Conservation (phyloP, 345 rosid species). For the Dovyalis caffra region DNA sequence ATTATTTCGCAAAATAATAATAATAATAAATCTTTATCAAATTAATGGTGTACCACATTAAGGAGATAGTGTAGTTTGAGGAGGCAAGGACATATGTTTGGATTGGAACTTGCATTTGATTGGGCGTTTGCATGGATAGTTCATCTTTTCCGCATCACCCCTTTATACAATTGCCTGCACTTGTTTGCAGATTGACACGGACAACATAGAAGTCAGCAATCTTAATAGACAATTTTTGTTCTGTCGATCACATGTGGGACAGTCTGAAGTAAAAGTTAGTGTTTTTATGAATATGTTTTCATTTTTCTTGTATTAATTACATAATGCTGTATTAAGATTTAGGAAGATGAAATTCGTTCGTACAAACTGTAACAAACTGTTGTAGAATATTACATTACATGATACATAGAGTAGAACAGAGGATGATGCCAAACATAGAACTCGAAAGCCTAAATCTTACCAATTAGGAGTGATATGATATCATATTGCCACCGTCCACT, state of each 20-base stretch:
- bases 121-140: background rate
- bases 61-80: background rate
- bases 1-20: no score
- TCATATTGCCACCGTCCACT: no score
- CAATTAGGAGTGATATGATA: no score
- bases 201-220: constrained; percentile 98
- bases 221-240: constrained; percentile 93
- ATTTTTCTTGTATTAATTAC: background rate
- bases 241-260: constrained; percentile 93
- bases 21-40: background rate
- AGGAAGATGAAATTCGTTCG: no score
- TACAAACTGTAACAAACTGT: no score
- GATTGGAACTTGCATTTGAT: background rate
- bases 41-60: background rate
- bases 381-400: no score
- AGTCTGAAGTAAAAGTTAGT: constrained; percentile 88
- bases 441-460: no score
- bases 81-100: background rate
- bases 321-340: no score
- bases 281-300: background rate
- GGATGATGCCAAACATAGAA: no score
- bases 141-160: background rate
- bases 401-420: no score
- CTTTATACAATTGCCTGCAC: background rate
- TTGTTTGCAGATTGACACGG: constrained; percentile 90